Conservation (phyloP, 352 stramenopile species). For the Saprolegnia diclina region DNA sequence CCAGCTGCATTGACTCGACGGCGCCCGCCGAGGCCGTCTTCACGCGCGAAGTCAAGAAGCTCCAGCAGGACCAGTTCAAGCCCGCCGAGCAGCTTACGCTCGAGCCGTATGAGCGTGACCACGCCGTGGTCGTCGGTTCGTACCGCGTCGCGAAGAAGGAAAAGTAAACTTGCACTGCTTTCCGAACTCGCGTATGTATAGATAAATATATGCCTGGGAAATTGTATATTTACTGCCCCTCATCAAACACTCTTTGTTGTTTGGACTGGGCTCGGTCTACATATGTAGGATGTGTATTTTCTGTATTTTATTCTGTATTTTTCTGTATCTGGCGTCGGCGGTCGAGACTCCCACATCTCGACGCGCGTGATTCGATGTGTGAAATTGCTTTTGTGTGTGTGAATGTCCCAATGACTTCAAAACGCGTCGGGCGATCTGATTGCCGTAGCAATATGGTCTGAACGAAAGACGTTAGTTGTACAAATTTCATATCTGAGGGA, state of each 20-base stretch:
- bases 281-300: conserved; percentile 5
- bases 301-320: conserved; percentile 13
- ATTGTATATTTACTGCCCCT: conserved; percentile 20
- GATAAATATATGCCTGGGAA: conserved; percentile 24
- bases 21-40: conserved; percentile 97
- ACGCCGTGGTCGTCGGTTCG: conserved; percentile 96
- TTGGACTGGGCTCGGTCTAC: conserved; percentile 11
- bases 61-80: conserved; percentile 99
- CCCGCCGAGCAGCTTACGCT: conserved; percentile 98
- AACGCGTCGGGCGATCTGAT: conserved; percentile 26
- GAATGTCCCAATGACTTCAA: conserved; percentile 22
- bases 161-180: conserved; percentile 44
- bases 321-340: background rate
- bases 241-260: conserved; percentile 8
- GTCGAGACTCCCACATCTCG: background rate
- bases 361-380: background rate
- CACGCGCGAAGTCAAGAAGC: conserved; percentile 94
- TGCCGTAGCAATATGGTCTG: conserved; percentile 27
- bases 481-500: conserved; percentile 26
- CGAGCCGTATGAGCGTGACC: conserved; percentile 99
- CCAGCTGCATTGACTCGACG: conserved; percentile 99
- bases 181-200: conserved; percentile 19
- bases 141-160: conserved; percentile 96
- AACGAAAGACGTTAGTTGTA: conserved; percentile 27
- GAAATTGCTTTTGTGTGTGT: background rate